Base-by-base conservation (phyloP, 2,329 filamentous ascomycete genomes). In the Rhynchosporium graminicola region DNA sequence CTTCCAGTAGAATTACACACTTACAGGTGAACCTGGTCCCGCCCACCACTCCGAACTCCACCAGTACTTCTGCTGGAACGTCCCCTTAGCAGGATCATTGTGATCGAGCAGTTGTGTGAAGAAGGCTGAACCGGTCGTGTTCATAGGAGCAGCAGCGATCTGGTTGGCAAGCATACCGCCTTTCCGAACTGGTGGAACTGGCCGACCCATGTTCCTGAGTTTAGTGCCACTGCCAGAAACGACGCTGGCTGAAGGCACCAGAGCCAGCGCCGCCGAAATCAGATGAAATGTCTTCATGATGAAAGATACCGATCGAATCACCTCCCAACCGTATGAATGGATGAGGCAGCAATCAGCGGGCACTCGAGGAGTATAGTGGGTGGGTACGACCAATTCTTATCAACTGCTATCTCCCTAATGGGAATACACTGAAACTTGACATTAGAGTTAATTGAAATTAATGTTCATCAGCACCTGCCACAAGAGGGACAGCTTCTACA, bases 91-190 rank as follows among this genome's bases (percentile, higher is more conserved):
- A 1, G 83, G 82, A 67, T 85, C 75, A 3, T 77, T 73, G 72
- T 88, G 85, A 69, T 88, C 84, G 55, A 87, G 81, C 60, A 82
- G 75, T 72, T 87, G 85, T 29, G 66, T 65, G 59, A 73, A 73
- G 58, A 70, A 71, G 1, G 61, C 65, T 9, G 64, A 62, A 2
- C 71, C 71, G 6, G 66, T 72, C 20, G 54, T 64, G 51, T 64
- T 68, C 26, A 43, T 42, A 29, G 65, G 13, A 0, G 45, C 46
- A 20, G 66, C 57, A 9, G 60, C 48, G 42, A 57, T 45, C 33
- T 3, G 64, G 20, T 20, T 50, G 10, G 65, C 54, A 9, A 63
- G 61, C 26, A 65, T 58, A 51, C 20, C 20, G 20, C 20, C 20
- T 1, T 20, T 71, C 68, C n/a, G 43, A 65, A 38, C 65, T 33